Conservation (phyloP, 306 rosid species). For the Arachis stenosperma region DNA sequence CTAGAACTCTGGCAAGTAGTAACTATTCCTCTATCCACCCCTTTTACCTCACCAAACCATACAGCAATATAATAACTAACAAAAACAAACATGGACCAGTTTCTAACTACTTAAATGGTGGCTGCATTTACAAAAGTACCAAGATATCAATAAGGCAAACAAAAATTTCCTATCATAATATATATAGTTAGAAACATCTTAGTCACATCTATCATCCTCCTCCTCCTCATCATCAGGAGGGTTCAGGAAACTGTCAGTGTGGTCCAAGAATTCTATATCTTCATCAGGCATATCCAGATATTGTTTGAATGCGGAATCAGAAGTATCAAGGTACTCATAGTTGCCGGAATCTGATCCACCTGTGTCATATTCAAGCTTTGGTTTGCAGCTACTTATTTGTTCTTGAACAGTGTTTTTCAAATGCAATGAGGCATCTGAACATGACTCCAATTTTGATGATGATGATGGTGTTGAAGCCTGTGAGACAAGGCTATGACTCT, state of each 20-base stretch:
- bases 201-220: slow-evolving; percentile 26
- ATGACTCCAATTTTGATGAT: slow-evolving; percentile 39
- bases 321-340: slow-evolving; percentile 48
- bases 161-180: slow-evolving; percentile 8
- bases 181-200: slow-evolving; percentile 23
- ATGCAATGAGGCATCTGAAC: slow-evolving; percentile 46
- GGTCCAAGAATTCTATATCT: slow-evolving; percentile 49
- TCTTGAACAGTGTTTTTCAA: slow-evolving; percentile 39
- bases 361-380: slow-evolving; percentile 42
- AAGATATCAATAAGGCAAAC: slow-evolving; percentile 20
- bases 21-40: slow-evolving; percentile 25
- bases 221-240: slow-evolving; percentile 14
- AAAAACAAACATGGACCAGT: not conserved
- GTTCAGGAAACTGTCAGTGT: slow-evolving; percentile 42
- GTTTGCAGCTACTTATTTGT: slow-evolving; percentile 46
- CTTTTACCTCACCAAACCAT: slow-evolving; percentile 9
- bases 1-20: slow-evolving; percentile 32
- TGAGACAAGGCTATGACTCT: slow-evolving; percentile 37
- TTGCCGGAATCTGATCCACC: slow-evolving; percentile 43
- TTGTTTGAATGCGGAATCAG: slow-evolving; percentile 54
- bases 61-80: not conserved
- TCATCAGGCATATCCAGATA: slow-evolving; percentile 51
- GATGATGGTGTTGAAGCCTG: slow-evolving; percentile 28
- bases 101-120: slow-evolving; percentile 3
- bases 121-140: slow-evolving; percentile 40